Evolutionary conservation across 1,139 yeast species (phyloP), one percentile per base, ranked within the genome.

Genomic region (Candida smagusa): DNA sequence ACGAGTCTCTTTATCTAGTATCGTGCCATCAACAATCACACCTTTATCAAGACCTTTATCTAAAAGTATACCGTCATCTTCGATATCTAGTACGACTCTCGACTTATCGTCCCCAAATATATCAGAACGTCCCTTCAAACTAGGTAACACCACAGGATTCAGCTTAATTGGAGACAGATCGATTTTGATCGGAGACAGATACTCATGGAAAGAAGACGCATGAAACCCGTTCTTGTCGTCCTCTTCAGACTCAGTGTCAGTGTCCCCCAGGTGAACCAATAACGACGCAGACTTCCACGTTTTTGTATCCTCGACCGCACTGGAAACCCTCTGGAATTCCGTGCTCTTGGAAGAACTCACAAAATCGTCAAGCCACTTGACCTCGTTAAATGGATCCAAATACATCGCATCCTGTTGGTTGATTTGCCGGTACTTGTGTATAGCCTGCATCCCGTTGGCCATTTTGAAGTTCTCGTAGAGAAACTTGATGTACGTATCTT

Each of bases 381-480:
- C 21, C 6, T 38, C 41, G 26, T 48, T 40, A 34, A 53, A 58
- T 23, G 49, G 48, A 7, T 49, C 50, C 12, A 56, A 44, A n/a
- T 42, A 31, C 16, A 39, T 37, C 7, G 38, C 21, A 12, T 50
- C 50, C 2, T 39, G 44, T 9, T 33, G 49, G 39, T 54, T 49
- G 38, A 49, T 52, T 8, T 48, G 39, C 34, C 44, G 41, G 45
- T 60, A 67, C 43, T 59, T 61, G 23, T 51, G 49, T 19, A 68
- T 51, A 37, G 65, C 50, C 37, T 63, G 67, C 16, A 54, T 50
- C 3, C 73, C 72, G 44, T 67, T 66, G 29, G 65, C 52, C 3
- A 63, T 60, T 38, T 56, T 59, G 45, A 66, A 64, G 49, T 68
- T 68, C 38, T 65, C 72, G 22, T 54, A 46, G 28, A 70, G 49